Percentiles rank a stretch among this genome's conserved stretches.
Conservation (phyloP, 345 rosid species). For the Citrus maxima region DNA sequence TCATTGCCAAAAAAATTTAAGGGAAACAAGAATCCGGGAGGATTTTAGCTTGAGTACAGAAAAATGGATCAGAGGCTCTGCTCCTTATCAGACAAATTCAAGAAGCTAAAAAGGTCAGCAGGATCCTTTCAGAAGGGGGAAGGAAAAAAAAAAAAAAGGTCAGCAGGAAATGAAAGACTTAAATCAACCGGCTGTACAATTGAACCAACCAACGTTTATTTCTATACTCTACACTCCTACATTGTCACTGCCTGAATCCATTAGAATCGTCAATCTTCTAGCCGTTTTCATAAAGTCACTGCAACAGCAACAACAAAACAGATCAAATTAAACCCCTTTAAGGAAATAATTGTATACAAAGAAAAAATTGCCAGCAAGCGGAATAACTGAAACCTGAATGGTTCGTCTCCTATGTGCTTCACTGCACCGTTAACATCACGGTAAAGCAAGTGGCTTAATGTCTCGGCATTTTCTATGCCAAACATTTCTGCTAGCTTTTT, state of each 20-base stretch:
- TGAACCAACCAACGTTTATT: slow-evolving; percentile 18
- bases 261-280: slow-evolving; percentile 51
- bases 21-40: slow-evolving; percentile 15
- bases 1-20: background rate
- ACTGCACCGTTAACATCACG: slow-evolving; percentile 37
- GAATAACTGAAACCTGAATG: slow-evolving; percentile 32
- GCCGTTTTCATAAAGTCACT: slow-evolving; percentile 51
- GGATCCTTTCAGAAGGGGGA: background rate
- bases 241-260: slow-evolving; percentile 48
- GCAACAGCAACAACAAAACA: slow-evolving; percentile 15
- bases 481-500: slow-evolving; percentile 50
- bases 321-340: background rate
- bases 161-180: slow-evolving; percentile 19
- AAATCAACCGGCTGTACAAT: slow-evolving; percentile 43
- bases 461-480: slow-evolving; percentile 33
- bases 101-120: slow-evolving; percentile 25
- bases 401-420: slow-evolving; percentile 46
- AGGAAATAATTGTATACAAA: background rate
- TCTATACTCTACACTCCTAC: slow-evolving; percentile 33
- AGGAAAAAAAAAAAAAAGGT: slow-evolving; percentile 10
- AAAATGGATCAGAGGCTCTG: slow-evolving; percentile 13
- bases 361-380: background rate
- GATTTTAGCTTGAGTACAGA: slow-evolving; percentile 11
- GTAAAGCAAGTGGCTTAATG: slow-evolving; percentile 35
- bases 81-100: slow-evolving; percentile 16